Percentiles rank a stretch among this genome's conserved stretches.
phyloP scores from a whole-genome alignment of 495 filamentous ascomycete genomes.

The Aspergillus hancockii region DNA sequence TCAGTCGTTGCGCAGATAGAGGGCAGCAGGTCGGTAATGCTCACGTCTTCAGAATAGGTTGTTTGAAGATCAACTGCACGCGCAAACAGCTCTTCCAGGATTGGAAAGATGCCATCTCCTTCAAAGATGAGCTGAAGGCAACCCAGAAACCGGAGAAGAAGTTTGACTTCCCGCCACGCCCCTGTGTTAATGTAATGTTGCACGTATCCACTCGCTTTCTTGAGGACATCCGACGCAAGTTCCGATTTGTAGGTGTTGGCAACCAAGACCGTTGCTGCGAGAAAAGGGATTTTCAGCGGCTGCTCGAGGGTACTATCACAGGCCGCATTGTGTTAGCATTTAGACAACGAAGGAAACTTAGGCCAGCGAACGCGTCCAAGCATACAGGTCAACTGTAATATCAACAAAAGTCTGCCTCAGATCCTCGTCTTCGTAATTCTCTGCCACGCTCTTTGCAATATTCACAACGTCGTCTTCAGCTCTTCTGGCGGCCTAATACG shows the following conservation, averaged over 20 bases:
- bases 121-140: conserved; percentile 77
- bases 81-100: conserved; percentile 82
- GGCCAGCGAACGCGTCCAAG: conserved; percentile 13
- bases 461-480: conserved; percentile 78
- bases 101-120: conserved; percentile 80
- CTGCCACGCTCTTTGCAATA: conserved; percentile 73
- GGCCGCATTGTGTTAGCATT: conserved; percentile 5
- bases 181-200: conserved; percentile 67
- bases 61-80: conserved; percentile 87
- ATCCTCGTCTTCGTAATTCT: conserved; percentile 80
- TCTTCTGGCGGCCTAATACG: conserved; percentile 61
- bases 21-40: conserved; percentile 25
- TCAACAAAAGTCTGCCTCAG: conserved; percentile 68
- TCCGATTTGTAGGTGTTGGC: conserved; percentile 74
- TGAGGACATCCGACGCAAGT: conserved; percentile 66
- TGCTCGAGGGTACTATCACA: conserved; percentile 69
- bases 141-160: conserved; percentile 81
- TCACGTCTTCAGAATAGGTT: conserved; percentile 84
- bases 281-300: conserved; percentile 93
- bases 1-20: conserved; percentile 20
- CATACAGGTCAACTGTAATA: conserved; percentile 72
- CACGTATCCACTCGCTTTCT: conserved; percentile 53
- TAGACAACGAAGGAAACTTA: neutral
- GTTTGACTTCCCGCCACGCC: conserved; percentile 88
- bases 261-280: conserved; percentile 76